Conservation (phyloP, 352 stramenopile species). For the Phytophthora pini region DNA sequence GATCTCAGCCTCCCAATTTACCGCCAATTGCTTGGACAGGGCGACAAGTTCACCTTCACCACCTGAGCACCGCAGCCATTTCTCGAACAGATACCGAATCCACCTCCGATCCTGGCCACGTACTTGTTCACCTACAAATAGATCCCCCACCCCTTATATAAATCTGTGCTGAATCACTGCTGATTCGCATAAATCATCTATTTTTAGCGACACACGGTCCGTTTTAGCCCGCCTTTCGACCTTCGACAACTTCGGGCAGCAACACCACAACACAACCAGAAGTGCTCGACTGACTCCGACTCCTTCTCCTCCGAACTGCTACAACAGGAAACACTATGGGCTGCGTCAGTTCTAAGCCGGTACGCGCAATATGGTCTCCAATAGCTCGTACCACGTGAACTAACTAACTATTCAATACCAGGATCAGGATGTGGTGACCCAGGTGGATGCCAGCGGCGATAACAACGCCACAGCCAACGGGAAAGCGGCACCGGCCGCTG, state of each 20-base stretch:
- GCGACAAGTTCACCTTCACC: slow-evolving; percentile 83
- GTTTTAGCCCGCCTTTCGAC: slow-evolving; percentile 29
- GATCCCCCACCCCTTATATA: slow-evolving; percentile 11
- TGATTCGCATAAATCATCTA: slow-evolving; percentile 31
- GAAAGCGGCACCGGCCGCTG: slow-evolving; percentile 26
- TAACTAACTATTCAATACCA: slow-evolving; percentile 10
- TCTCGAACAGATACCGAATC: not conserved
- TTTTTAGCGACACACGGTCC: slow-evolving; percentile 33
- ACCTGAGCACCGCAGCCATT: slow-evolving; percentile 45
- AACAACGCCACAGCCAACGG: slow-evolving; percentile 28
- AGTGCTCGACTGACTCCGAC: slow-evolving; percentile 25
- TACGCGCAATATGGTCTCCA: slow-evolving; percentile 30
- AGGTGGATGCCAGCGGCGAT: slow-evolving; percentile 43
- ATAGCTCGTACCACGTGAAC: not conserved
- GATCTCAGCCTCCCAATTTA: slow-evolving; percentile 21
- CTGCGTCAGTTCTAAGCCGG: slow-evolving; percentile 78
- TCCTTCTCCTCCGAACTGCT: slow-evolving; percentile 6
- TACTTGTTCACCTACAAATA: slow-evolving; percentile 30
- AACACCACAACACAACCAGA: slow-evolving; percentile 45
- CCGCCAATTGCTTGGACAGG: slow-evolving; percentile 36
- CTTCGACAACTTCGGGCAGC: slow-evolving; percentile 3
- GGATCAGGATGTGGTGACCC: slow-evolving; percentile 59
- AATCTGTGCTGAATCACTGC: not conserved
- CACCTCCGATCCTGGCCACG: slow-evolving; percentile 1
- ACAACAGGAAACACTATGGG: slow-evolving; percentile 52